Evolutionary conservation across 257 asterid genomes (phyloP).

Genomic region (Haberlea rhodopensis): DNA sequence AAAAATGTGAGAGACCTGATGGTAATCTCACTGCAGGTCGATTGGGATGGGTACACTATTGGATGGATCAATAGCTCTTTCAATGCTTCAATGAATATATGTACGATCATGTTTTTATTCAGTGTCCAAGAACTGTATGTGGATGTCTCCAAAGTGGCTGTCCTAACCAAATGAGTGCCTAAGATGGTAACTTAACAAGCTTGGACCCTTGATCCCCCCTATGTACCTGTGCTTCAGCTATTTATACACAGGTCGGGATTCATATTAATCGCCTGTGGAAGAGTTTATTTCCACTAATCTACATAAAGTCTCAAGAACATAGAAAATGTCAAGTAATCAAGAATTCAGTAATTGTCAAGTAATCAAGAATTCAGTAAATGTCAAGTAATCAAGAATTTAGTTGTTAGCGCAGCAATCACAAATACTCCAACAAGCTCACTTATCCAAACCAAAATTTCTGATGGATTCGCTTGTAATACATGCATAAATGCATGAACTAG

Average conservation of each 20-base stretch:
- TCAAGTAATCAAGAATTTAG: too few species aligned
- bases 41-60: conserved; percentile 98
- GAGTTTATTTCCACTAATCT: too few species aligned
- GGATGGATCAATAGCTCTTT: conserved; percentile 19
- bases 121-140: neutral
- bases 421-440: neutral
- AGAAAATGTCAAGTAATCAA: too few species aligned
- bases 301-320: too few species aligned
- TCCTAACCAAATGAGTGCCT: neutral
- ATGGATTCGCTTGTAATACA: neutral
- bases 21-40: conserved; percentile 53
- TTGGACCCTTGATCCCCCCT: neutral
- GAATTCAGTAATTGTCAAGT: too few species aligned
- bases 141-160: neutral
- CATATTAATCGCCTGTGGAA: too few species aligned
- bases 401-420: neutral
- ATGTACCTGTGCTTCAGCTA: too few species aligned
- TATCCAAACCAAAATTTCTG: neutral
- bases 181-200: neutral
- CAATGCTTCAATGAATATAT: neutral
- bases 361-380: too few species aligned
- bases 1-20: conserved; percentile 21
- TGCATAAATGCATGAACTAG: neutral
- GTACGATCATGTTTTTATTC: too few species aligned
- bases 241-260: too few species aligned